Conservation (phyloP, 768 basidiomycete genomes). For the Mycena polygramma region DNA sequence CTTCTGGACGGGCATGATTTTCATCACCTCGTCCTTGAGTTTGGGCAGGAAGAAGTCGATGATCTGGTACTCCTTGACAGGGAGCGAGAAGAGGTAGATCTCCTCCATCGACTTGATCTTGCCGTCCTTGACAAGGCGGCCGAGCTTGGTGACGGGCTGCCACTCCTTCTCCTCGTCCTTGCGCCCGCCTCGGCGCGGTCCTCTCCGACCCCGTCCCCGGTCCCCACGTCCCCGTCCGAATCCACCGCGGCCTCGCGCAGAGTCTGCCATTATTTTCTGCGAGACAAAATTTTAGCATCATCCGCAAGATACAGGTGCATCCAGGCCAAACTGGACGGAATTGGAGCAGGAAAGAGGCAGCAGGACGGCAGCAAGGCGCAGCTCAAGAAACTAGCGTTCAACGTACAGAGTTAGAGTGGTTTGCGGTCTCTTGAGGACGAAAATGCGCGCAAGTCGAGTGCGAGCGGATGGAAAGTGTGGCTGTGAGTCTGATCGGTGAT, state of each 20-base stretch:
- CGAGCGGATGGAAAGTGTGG: no score
- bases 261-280: constrained; percentile 78
- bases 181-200: constrained; percentile 95
- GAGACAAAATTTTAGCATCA: constrained; percentile 49
- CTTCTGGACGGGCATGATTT: constrained; percentile 99
- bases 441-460: no score
- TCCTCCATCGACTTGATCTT: constrained; percentile 99
- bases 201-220: constrained; percentile 88
- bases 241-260: constrained; percentile 76
- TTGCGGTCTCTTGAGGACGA: background rate
- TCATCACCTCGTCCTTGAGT: constrained; percentile 99
- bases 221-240: constrained; percentile 94
- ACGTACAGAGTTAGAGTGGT: constrained; percentile 1
- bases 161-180: constrained; percentile 99
- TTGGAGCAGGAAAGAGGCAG: background rate
- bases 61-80: constrained; percentile 99
- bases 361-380: background rate
- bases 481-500: background rate
- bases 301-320: constrained; percentile 59
- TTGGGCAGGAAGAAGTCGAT: constrained; percentile 99
- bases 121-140: constrained; percentile 98
- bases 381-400: background rate
- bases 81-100: constrained; percentile 99
- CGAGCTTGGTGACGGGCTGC: constrained; percentile 99
- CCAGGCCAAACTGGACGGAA: constrained; percentile 52